Evolutionary conservation across 2,329 filamentous ascomycete species (phyloP), one percentile per base, ranked within the genome.

Genomic region (Fusarium verticillioides): DNA sequence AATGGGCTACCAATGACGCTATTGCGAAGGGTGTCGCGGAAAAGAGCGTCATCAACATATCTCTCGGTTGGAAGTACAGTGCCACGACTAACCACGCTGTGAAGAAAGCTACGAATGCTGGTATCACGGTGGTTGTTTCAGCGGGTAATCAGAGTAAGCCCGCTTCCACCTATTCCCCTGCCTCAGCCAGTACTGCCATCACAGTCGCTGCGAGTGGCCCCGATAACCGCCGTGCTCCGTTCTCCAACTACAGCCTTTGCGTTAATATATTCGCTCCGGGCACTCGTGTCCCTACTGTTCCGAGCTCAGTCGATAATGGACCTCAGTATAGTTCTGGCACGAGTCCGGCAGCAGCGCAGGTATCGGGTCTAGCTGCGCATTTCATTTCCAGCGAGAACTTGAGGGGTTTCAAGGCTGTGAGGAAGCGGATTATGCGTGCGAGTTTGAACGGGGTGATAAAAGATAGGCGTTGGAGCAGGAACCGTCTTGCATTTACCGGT

Each of bases 231-330:
- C 57, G 66, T 3, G 16, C 32, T 39, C 9, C 7, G 0, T 63
- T 37, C 1, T 69, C 63, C 42, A 68, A 69, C 63, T 69, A 26
- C 18, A 63, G 64, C 10, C 37, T 34, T 12, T 2, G 30, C 1
- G 43, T 69, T 32, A 21, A 69, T 26, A 40, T 69, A 3, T 69
- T 68, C 2, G 66, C 63, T n/a, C 63, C 63, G 1, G 49, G 63
- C 7, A 10, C 15, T 4, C 7, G 12, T 5, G 16, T 68, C 5
- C 11, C 49, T 15, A 57, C 34, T 43, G 44, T 57, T 1, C 57
- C 49, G 56, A 32, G 21, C 2, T 34, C 18, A 5, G 26, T 9
- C 2, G 34, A 23, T 3, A 2, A 11, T 26, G n/a, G 0, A 15
- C 40, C 34, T 0, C 9, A 3, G 5, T 56, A 49, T 21, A 39